Conservation (phyloP, 345 rosid species). For the Citrus sinensis region DVS_A1.0 CM039162.1:32924501-32925000, state of each 20-base stretch:
- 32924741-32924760: not conserved
- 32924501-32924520: not conserved
- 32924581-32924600: not conserved
- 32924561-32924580: not conserved
- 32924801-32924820: not conserved
- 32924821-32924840: not conserved
- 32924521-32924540: not conserved
- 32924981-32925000: not conserved
- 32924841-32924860: not conserved
- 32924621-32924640: not conserved
- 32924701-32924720: not conserved
- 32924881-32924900: not conserved
- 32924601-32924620: not conserved
- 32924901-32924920: not conserved
- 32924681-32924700: not conserved
- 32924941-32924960: not conserved
- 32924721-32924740: not conserved
- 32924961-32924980: not conserved
- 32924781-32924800: not conserved
- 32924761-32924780: not conserved
- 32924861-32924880: not conserved
- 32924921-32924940: not conserved
- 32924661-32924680: not conserved
- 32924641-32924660: not conserved
- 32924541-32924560: not conserved